A percentile compares a stretch with the other conserved stretches of the same genome.
Conservation (phyloP, 2,329 filamentous ascomycete species). For the Fusarium tuaranense region DNA sequence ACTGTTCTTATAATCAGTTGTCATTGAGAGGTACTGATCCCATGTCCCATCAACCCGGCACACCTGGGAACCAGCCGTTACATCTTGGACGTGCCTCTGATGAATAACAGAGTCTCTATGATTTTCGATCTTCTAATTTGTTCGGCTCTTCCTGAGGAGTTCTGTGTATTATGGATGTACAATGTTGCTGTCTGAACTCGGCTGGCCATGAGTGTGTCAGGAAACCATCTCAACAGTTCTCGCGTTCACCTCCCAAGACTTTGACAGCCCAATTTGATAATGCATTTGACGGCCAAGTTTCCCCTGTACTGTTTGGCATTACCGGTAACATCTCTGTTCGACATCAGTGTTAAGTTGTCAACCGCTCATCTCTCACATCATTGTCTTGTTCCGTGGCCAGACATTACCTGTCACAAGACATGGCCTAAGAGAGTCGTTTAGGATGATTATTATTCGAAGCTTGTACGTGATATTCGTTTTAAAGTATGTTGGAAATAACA, state of each 20-base stretch:
- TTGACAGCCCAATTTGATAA: neutral
- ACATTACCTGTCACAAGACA: neutral
- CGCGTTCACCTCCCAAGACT: neutral
- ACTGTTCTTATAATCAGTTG: neutral
- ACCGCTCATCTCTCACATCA: neutral
- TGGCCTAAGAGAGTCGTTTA: neutral
- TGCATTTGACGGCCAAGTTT: neutral
- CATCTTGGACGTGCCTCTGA: neutral
- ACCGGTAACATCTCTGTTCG: accelerated
- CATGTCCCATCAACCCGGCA: neutral
- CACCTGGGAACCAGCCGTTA: neutral
- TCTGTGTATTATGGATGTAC: neutral
- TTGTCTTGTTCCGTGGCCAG: neutral
- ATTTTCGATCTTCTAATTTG: neutral
- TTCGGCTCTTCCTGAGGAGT: neutral
- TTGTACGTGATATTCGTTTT: neutral
- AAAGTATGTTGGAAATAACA: neutral
- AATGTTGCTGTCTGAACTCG: neutral
- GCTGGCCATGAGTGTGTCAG: neutral
- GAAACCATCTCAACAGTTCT: neutral
- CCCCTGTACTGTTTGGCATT: neutral
- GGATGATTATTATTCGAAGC: neutral
- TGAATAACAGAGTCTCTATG: neutral
- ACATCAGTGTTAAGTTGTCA: neutral
- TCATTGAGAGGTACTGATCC: neutral